These are phyloP conservation scores for Ascochyta fabae DNA, from an alignment of 2,329 filamentous ascomycete genomes.

Conservation along the genomic window DNA sequence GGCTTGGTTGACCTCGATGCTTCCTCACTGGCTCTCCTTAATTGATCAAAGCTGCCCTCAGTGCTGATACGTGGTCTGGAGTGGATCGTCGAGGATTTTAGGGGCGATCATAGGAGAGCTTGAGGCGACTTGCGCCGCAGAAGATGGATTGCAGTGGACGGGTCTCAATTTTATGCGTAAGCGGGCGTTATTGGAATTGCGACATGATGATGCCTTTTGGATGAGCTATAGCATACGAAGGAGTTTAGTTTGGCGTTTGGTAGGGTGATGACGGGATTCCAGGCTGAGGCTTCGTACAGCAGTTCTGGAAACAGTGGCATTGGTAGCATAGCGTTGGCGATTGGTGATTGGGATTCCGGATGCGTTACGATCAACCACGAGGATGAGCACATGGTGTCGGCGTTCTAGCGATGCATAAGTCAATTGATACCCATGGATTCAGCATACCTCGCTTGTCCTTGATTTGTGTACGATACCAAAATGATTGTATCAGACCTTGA, in stretches of 20 bases:
- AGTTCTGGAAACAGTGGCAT: not conserved
- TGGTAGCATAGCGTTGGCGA: slow-evolving; percentile 21
- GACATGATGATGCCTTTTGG: not conserved
- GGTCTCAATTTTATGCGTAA: not conserved
- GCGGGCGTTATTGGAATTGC: not conserved
- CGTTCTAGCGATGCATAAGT: slow-evolving; percentile 1
- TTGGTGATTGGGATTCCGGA: not conserved
- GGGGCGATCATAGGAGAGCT: not conserved
- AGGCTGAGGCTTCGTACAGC: not conserved
- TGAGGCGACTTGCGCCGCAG: not conserved
- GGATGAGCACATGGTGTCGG: slow-evolving; percentile 7
- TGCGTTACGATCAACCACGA: slow-evolving; percentile 1
- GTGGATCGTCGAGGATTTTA: not conserved
- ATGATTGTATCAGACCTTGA: too few relatives aligned
- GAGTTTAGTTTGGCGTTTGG: not conserved
- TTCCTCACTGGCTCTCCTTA: not conserved
- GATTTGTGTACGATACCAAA: too few relatives aligned
- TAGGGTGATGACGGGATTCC: not conserved
- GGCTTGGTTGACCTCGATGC: not conserved
- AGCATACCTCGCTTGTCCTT: not conserved
- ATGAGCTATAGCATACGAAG: not conserved
- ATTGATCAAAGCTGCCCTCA: not conserved
- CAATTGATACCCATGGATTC: not conserved
- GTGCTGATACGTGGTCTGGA: not conserved
- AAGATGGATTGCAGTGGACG: not conserved